Conservation (phyloP, 441 rosid species). For the Melastoma candidum region DNA sequence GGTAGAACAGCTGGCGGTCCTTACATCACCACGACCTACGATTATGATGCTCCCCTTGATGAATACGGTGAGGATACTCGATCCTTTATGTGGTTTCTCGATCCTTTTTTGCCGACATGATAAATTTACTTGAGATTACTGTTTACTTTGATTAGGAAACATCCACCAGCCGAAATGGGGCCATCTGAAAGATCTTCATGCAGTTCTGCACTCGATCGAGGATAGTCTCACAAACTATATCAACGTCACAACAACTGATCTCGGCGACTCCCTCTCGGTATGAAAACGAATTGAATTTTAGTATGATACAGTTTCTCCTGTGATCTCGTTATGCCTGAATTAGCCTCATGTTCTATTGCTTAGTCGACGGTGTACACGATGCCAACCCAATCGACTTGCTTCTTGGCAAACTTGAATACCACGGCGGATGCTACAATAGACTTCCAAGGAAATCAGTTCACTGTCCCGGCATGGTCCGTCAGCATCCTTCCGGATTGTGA, state of each 20-base stretch:
- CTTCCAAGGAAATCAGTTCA: slow-evolving; percentile 23
- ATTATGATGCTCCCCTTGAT: slow-evolving; percentile 66
- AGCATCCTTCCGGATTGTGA: slow-evolving; percentile 43
- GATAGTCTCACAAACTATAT: slow-evolving; percentile 33
- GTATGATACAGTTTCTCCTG: background rate
- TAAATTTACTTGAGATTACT: background rate
- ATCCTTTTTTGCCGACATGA: too few relatives aligned
- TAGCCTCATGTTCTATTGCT: background rate
- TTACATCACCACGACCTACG: slow-evolving; percentile 55
- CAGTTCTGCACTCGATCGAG: slow-evolving; percentile 38
- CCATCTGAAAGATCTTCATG: slow-evolving; percentile 51
- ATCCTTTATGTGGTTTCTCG: background rate
- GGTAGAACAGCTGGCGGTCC: slow-evolving; percentile 61
- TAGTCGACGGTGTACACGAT: slow-evolving; percentile 36
- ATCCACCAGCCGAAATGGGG: slow-evolving; percentile 65
- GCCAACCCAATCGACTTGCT: slow-evolving; percentile 40
- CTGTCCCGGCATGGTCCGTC: slow-evolving; percentile 60
- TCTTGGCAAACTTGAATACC: slow-evolving; percentile 35
- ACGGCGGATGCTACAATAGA: slow-evolving; percentile 22
- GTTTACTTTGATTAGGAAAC: slow-evolving; percentile 26
- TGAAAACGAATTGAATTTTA: background rate
- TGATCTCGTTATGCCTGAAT: background rate
- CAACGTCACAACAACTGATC: slow-evolving; percentile 18
- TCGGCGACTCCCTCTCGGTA: slow-evolving; percentile 31
- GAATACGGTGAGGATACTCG: slow-evolving; percentile 40